Conservation (phyloP, 2,329 filamentous ascomycete species). For the Keithomyces neogunnii region DNA sequence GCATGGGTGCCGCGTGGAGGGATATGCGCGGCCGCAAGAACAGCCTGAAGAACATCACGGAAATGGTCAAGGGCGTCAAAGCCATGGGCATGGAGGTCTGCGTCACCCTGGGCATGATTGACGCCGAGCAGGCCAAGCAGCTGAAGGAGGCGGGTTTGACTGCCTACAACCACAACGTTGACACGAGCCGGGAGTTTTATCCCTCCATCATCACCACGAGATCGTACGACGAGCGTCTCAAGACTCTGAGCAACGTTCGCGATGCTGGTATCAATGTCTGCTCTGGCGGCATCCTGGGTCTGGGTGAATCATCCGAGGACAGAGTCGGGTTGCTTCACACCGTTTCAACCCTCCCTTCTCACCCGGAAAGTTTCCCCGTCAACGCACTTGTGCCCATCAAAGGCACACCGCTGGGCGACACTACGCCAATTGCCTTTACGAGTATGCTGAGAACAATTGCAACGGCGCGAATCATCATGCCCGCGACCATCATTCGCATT, state of each 20-base stretch:
- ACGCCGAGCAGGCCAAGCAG: constrained; percentile 69
- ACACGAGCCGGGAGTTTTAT: constrained; percentile 85
- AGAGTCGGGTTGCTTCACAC: constrained; percentile 79
- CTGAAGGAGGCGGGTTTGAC: constrained; percentile 78
- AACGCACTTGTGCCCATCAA: constrained; percentile 88
- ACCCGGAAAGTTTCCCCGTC: constrained; percentile 86
- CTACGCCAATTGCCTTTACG: constrained; percentile 65
- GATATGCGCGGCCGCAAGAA: constrained; percentile 90
- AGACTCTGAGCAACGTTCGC: constrained; percentile 71
- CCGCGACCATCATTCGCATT: constrained; percentile 75
- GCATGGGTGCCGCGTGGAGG: constrained; percentile 90
- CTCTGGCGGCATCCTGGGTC: constrained; percentile 77
- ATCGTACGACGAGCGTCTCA: constrained; percentile 77
- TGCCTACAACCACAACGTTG: constrained; percentile 91
- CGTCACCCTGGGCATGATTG: constrained; percentile 92
- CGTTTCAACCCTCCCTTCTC: constrained; percentile 67
- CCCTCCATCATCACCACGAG: constrained; percentile 78
- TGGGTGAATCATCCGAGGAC: constrained; percentile 72
- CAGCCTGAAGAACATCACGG: constrained; percentile 72
- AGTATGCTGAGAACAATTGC: constrained; percentile 76
- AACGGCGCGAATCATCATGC: constrained; percentile 75
- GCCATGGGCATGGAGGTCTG: constrained; percentile 83
- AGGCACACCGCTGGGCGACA: constrained; percentile 75
- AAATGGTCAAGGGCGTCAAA: constrained; percentile 76
- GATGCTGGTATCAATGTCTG: constrained; percentile 86